Evolutionary conservation across 306 rosid species (phyloP), one percentile per base, ranked within the genome.

Genomic region (Prunus salicina): DNA sequence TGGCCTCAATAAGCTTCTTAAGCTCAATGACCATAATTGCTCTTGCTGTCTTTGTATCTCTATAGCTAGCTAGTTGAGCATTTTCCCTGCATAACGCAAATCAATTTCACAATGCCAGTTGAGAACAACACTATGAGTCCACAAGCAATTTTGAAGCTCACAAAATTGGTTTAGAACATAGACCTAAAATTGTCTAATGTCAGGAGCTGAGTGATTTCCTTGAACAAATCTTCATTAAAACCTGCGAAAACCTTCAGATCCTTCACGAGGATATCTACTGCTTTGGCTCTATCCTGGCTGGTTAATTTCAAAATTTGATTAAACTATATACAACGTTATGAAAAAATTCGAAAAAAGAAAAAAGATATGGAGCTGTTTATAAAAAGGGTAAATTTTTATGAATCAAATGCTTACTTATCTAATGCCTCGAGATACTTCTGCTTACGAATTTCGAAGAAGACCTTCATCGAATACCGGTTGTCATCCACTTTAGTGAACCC

Each of bases 361-460:
- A 2, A 32, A 18, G 47, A 47, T 61, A 51, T 8, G 22, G 7
- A 32, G 64, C 22, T 18, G 41, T 50, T 50, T n/a, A 52, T 53
- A 12, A 8, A 43, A 25, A 85, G 53, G 57, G 67, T 20, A 69
- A 67, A 32, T 15, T 28, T 20, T 28, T n/a, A 62, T 22, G 28
- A 74, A 45, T 55, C 38, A 20, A 62, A 32, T 71, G 51, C 92
- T 86, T 88, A 95, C 97, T 81, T 89, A 82, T 95, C 97, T 53
- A 95, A 84, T 38, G 97, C 97, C 82, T 90, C 97, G 6, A 95
- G 92, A 74, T 95, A 95, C 76, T 95, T 95, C 84, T 92, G 98
- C 89, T 95, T 95, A 71, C 95, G 88, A 81, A 95, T 89, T 87
- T 95, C 98, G n/a, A 95, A 95, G 84, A 89, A 92, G 22, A 95